These are phyloP conservation scores for Sedum album DNA, from an alignment of 164 flowering plant genomes.

Conservation along the genomic window DNA sequence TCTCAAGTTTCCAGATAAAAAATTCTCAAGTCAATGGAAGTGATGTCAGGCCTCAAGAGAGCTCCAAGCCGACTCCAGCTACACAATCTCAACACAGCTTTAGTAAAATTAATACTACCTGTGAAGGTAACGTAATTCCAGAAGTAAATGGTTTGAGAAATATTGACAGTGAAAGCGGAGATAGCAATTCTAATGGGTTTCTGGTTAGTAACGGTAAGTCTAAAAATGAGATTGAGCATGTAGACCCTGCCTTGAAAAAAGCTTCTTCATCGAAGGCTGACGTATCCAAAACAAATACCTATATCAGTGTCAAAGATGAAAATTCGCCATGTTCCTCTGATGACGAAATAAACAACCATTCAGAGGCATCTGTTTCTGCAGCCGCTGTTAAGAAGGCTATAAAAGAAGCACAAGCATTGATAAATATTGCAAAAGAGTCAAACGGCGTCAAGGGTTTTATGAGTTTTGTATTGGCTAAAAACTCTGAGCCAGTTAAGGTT, in stretches of 20 bases:
- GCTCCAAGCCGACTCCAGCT: not conserved
- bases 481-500: not conserved
- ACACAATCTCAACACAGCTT: not conserved
- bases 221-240: not conserved
- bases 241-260: conserved; percentile 5
- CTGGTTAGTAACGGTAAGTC: not conserved
- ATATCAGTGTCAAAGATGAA: conserved; percentile 9
- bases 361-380: conserved; percentile 49
- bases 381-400: conserved; percentile 53
- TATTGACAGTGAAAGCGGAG: not conserved
- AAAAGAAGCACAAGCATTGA: conserved; percentile 45
- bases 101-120: not conserved
- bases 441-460: conserved; percentile 19
- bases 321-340: conserved; percentile 26
- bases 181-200: not conserved
- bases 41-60: not conserved
- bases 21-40: not conserved
- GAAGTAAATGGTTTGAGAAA: not conserved
- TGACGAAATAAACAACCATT: conserved; percentile 39
- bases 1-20: not conserved
- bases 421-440: conserved; percentile 39
- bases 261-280: conserved; percentile 12
- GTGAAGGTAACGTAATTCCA: not conserved
- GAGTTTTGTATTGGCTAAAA: conserved; percentile 15
- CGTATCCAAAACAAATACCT: conserved; percentile 16